Conservation (phyloP, 371 early-diverging fungal genomes). For the Catenaria anguillulae region DNA sequence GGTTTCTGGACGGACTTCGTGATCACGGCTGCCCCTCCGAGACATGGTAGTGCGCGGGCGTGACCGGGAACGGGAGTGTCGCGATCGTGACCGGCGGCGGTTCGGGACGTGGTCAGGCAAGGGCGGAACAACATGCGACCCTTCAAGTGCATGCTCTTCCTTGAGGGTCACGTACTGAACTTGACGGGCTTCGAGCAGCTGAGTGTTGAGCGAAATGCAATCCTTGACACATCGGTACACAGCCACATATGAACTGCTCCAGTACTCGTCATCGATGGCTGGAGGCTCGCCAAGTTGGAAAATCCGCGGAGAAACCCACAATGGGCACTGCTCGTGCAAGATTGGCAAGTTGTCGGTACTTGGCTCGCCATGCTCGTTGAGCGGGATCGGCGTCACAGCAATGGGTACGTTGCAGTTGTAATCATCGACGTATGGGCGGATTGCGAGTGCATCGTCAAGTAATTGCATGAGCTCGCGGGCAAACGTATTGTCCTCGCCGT, state of each 20-base stretch:
- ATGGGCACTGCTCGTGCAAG: not conserved
- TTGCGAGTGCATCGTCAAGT: slow-evolving; percentile 10
- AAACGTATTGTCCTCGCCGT: slow-evolving; percentile 22
- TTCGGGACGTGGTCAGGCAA: too few relatives aligned
- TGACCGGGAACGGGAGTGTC: too few relatives aligned
- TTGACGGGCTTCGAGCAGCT: not conserved
- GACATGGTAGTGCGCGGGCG: too few relatives aligned
- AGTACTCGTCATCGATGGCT: not conserved
- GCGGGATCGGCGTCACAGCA: not conserved
- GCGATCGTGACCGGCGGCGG: too few relatives aligned
- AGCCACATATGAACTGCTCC: too few relatives aligned
- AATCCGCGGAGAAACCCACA: not conserved
- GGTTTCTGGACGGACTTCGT: too few relatives aligned
- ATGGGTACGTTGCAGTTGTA: not conserved
- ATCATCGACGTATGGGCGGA: not conserved
- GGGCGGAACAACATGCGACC: too few relatives aligned
- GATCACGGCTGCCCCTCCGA: too few relatives aligned
- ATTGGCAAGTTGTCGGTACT: not conserved
- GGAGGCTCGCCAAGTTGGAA: too few relatives aligned
- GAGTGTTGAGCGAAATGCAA: not conserved
- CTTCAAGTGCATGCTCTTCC: not conserved
- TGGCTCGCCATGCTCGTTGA: not conserved
- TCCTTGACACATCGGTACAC: too few relatives aligned
- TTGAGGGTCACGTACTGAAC: not conserved
- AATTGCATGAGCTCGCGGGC: slow-evolving; percentile 15